phyloP scores from a whole-genome alignment of 2,329 filamentous ascomycete species.

The Escovopsis weberi region DNA sequence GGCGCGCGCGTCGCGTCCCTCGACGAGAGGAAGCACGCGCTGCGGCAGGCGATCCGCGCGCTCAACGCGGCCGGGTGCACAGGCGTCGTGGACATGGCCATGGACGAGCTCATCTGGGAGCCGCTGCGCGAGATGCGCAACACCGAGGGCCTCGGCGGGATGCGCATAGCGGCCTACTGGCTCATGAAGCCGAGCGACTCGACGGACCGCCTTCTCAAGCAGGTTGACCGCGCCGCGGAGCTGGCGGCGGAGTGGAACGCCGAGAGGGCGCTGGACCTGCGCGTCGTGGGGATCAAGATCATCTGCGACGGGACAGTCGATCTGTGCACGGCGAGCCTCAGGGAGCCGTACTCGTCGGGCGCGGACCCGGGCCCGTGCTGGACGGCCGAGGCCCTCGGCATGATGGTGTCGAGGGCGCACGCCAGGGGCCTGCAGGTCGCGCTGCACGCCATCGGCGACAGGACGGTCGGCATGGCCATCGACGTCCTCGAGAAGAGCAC shows the following conservation, averaged over 20 bases:
- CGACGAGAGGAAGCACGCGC: constrained; percentile 31
- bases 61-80: constrained; percentile 40
- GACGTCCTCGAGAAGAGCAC: constrained; percentile 34
- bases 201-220: constrained; percentile 24
- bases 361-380: constrained; percentile 39
- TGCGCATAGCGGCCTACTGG: constrained; percentile 42
- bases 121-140: constrained; percentile 30
- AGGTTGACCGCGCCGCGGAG: constrained; percentile 35
- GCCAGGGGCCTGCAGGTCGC: constrained; percentile 43
- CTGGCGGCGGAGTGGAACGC: constrained; percentile 22
- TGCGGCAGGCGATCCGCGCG: constrained; percentile 32
- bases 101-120: constrained; percentile 43
- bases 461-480: constrained; percentile 41
- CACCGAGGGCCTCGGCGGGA: constrained; percentile 16
- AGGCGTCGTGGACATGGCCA: constrained; percentile 44
- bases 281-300: constrained; percentile 47
- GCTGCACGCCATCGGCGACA: constrained; percentile 51
- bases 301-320: constrained; percentile 53
- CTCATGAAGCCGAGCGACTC: constrained; percentile 34
- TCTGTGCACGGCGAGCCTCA: constrained; percentile 46
- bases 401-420: constrained; percentile 39
- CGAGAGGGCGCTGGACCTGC: constrained; percentile 21
- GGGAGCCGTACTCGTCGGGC: constrained; percentile 39
- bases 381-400: constrained; percentile 34
- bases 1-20: constrained; percentile 31